These are phyloP conservation scores for Brasenia schreberi DNA, from an alignment of 164 flowering plant genomes.

Conservation along the genomic window DNA sequence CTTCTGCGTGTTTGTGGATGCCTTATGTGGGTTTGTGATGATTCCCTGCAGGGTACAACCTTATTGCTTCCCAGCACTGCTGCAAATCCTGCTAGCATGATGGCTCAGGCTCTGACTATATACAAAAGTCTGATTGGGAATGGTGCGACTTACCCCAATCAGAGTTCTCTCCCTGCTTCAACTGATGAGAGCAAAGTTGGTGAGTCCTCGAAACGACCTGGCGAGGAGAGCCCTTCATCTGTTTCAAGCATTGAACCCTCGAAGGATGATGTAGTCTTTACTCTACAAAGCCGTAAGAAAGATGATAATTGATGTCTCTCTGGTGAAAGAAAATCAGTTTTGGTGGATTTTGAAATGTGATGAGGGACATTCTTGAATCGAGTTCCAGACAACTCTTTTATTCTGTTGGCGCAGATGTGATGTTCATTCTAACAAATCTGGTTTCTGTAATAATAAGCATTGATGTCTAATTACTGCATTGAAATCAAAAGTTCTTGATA, in stretches of 20 bases:
- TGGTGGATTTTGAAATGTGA: neutral
- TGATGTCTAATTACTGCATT: too few relatives aligned
- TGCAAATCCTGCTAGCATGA: constrained; percentile 48
- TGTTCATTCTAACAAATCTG: too few relatives aligned
- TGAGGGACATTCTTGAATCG: too few relatives aligned
- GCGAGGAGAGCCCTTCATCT: constrained; percentile 2
- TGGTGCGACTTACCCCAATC: neutral
- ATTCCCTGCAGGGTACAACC: constrained; percentile 48
- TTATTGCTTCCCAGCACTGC: constrained; percentile 59
- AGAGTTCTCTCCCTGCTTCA: constrained; percentile 2
- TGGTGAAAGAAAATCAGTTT: neutral
- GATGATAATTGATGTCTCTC: neutral
- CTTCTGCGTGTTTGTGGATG: neutral
- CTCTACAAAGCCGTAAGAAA: constrained; percentile 31
- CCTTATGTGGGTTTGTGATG: neutral
- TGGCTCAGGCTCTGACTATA: constrained; percentile 48
- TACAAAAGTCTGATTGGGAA: constrained; percentile 47
- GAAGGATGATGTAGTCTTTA: constrained; percentile 20
- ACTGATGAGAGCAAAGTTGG: constrained; percentile 2
- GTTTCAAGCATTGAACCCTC: neutral
- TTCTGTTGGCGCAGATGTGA: too few relatives aligned
- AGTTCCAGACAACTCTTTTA: too few relatives aligned
- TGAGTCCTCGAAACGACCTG: constrained; percentile 6
- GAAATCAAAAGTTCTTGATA: too few relatives aligned
- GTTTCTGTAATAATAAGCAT: too few relatives aligned